Evolutionary conservation across 257 asterid genomes (phyloP).

Genomic region (Datura wrightii): DNA sequence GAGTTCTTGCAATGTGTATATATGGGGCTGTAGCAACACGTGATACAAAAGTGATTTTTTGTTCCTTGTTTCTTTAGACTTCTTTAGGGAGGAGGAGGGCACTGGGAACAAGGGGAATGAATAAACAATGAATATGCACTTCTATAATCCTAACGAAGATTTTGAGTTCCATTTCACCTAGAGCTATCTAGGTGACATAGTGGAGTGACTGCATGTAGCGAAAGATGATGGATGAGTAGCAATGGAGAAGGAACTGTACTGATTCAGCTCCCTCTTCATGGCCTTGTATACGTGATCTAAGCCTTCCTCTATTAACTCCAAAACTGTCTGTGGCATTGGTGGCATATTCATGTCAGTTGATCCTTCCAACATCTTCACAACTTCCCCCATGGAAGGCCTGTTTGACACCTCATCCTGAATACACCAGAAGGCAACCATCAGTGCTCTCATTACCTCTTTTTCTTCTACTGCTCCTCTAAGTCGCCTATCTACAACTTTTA

Average conservation of each 20-base stretch:
- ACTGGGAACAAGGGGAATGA: not conserved
- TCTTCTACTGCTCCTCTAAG: conserved; percentile 65
- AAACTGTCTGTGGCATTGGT: conserved; percentile 80
- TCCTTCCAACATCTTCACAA: conserved; percentile 85
- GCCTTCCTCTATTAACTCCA: conserved; percentile 87
- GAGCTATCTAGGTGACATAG: conserved; percentile 79
- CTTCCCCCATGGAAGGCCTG: conserved; percentile 94
- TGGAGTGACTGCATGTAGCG: conserved; percentile 86
- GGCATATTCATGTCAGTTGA: conserved; percentile 65
- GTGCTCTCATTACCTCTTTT: conserved; percentile 61
- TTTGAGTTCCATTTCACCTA: not conserved
- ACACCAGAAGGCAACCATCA: conserved; percentile 84
- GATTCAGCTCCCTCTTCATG: conserved; percentile 82
- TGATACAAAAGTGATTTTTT: conserved; percentile 16
- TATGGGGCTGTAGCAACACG: not conserved
- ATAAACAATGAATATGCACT: not conserved
- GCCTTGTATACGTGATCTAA: conserved; percentile 80
- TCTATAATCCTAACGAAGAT: conserved; percentile 11
- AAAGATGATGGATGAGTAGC: conserved; percentile 67
- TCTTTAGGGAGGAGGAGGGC: not conserved
- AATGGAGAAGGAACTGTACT: conserved; percentile 64
- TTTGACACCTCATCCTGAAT: conserved; percentile 71
- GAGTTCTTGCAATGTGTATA: not conserved
- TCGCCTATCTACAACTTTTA: conserved; percentile 65
- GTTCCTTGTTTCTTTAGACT: not conserved